phyloP scores from a whole-genome alignment of 1,284 basidiomycete species.

The Cutaneotrichosporon spelunceum region DNA sequence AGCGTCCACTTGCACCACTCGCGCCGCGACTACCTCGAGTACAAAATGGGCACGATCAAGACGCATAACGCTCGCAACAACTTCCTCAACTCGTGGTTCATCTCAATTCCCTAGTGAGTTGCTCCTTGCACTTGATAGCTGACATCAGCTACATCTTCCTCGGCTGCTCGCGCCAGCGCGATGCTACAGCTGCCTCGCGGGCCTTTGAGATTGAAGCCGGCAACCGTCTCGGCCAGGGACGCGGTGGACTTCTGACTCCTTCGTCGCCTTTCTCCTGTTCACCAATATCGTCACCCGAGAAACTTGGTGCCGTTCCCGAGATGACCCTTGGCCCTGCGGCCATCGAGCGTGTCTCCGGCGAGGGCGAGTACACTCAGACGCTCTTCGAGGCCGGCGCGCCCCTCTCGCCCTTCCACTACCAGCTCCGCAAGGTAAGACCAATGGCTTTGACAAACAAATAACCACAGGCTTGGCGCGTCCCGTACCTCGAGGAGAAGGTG shows the following conservation, averaged over 20 bases:
- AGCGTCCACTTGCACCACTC: slow-evolving; percentile 69
- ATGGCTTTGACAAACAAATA: background rate
- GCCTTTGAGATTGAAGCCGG: slow-evolving; percentile 70
- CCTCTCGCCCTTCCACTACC: slow-evolving; percentile 72
- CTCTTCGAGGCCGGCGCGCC: slow-evolving; percentile 59
- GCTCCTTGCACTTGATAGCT: slow-evolving; percentile 43
- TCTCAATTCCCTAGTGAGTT: slow-evolving; percentile 59
- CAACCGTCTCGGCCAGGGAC: slow-evolving; percentile 58
- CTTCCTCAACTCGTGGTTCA: slow-evolving; percentile 66
- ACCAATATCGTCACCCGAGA: slow-evolving; percentile 34
- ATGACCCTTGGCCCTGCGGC: slow-evolving; percentile 47
- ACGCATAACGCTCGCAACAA: slow-evolving; percentile 70
- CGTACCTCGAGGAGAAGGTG: slow-evolving; percentile 68
- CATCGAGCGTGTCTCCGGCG: slow-evolving; percentile 28
- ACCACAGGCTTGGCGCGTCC: slow-evolving; percentile 65
- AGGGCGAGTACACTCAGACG: slow-evolving; percentile 39
- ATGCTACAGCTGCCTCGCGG: slow-evolving; percentile 61
- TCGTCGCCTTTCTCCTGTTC: slow-evolving; percentile 53
- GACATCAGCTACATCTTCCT: slow-evolving; percentile 65
- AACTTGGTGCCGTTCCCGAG: slow-evolving; percentile 52
- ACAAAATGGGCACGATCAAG: slow-evolving; percentile 74
- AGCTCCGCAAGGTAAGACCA: slow-evolving; percentile 57
- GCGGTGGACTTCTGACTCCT: slow-evolving; percentile 51
- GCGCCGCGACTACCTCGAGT: slow-evolving; percentile 71
- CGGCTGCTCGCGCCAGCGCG: slow-evolving; percentile 65